Evolutionary conservation across 257 asterid genomes (phyloP).

Genomic region (Pogostemon cablin): DNA sequence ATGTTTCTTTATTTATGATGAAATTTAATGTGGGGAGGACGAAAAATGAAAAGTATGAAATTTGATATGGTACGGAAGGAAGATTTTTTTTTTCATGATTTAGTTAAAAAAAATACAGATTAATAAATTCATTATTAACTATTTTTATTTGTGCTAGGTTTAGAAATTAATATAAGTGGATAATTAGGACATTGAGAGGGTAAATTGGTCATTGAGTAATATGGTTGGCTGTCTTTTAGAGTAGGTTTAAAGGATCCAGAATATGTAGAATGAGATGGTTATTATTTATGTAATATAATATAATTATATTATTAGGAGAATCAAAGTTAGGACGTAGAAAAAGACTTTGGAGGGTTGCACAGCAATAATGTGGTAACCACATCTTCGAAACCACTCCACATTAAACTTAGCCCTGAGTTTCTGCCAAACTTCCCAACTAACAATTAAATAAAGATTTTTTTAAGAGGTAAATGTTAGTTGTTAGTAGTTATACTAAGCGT

Average conservation of each 20-base stretch:
- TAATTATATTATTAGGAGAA: slow-evolving; percentile 32
- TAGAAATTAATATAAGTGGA: too few species aligned
- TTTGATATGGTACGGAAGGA: too few species aligned
- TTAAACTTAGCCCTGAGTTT: background rate
- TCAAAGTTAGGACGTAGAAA: slow-evolving; percentile 65
- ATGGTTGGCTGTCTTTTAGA: slow-evolving; percentile 45
- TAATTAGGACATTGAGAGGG: slow-evolving; percentile 21
- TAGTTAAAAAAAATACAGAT: too few species aligned
- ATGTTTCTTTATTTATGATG: too few species aligned
- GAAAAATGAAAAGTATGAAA: too few species aligned
- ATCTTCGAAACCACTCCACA: slow-evolving; percentile 41
- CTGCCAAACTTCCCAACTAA: slow-evolving; percentile 31
- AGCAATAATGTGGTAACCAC: slow-evolving; percentile 68
- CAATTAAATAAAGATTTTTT: background rate
- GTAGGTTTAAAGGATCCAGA: slow-evolving; percentile 44
- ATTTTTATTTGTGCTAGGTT: too few species aligned
- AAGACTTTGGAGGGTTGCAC: slow-evolving; percentile 80
- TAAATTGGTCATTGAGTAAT: slow-evolving; percentile 31
- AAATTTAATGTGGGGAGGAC: too few species aligned
- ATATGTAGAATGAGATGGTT: slow-evolving; percentile 22
- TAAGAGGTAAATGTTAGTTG: too few species aligned
- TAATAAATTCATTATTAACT: too few species aligned
- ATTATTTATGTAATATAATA: background rate
- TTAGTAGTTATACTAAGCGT: too few species aligned
- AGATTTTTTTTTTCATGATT: too few species aligned